Evolutionary conservation across 1,284 basidiomycete genomes (phyloP), one percentile per base, ranked within the genome.

Genomic region (Ganoderma sp.): DNA sequence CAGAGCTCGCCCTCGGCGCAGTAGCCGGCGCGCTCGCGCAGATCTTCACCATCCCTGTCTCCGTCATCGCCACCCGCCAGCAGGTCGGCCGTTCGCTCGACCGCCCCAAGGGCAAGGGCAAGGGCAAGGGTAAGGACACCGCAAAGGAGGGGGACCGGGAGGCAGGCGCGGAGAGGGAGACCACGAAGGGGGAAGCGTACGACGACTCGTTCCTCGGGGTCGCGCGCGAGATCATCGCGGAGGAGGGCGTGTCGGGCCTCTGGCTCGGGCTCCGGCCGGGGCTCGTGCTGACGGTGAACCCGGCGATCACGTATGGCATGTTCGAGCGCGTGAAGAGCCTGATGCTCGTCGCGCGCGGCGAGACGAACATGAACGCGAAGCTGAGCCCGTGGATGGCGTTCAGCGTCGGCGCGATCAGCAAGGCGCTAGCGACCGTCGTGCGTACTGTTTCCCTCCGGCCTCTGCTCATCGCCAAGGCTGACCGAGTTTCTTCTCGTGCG

Each of bases 31-130:
- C 91, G 0, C 87, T 99, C 48, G 97, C 97, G 6, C 98, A 99
- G 80, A 92, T 99, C 72, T 99, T 99, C 83, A 99, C 98, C 37
- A 98, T 99, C 75, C 98, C 98, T 37, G 97, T 99, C 25, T 90
- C 95, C 25, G 97, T 99, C 66, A 97, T 99, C 76, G 97, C 98
- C 15, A 99, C 97, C 1, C 89, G 98, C 32, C 98, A 99, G 81
- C 98, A 99, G 82, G 87, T 98, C 63, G 92, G 93, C 42, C 82
- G 81, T 22, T 74, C 73, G 42, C 70, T 73, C 69, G 75, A 77
- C 67, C 74, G 73, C 14, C 69, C 71, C 25, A 61, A 66, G 19
- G 14, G 58, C 19, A 71, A 71, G 65, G 61, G 67, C n/a, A 64
- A 69, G 64, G 64, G 43, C 34, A 64, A 72, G 64, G 64, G 43